Base-by-base conservation (phyloP, 805 yeast species). In the Metschnikowia rubicola region DNA sequence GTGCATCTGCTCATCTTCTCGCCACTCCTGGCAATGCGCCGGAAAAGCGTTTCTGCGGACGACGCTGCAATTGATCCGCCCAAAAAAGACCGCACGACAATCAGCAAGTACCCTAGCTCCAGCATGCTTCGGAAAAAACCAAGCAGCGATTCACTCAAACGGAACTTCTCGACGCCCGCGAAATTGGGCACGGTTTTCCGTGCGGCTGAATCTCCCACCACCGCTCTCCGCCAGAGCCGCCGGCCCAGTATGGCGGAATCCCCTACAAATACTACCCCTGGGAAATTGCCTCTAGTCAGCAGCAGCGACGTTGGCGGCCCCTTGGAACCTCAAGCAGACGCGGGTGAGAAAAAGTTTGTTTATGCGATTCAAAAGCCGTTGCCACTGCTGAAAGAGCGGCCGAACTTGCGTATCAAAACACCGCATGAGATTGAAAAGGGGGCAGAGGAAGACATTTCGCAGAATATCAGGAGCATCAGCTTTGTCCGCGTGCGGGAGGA, bases 401-500 rank as follows among this genome's bases (percentile, higher is more conserved):
- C 48, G 5, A 39, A 30, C n/a, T 21, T 45, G 8, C 37, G 41
- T 11, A 21, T 30, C 8, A 43, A 37, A 30, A 12, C 28, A 13
- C n/a, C 37, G 10, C 30, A 12, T 17, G 45, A 41, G 4, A 10
- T 12, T 7, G 39, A 30, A 11, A 31, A 15, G 6, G 26, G 8
- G 13, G n/a, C 10, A 19, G 41, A 41, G 28, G 51, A 48, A 6
- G 37, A 13, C 10, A 28, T 19, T 34, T 36, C 46, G 10, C 40
- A 37, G 6, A 51, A 52, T n/a, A 53, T 54, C 28, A 43, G 51
- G 35, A 53, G 56, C 32, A 54, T 54, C 36, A 54, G 57, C 34
- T 54, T 54, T 33, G 54, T 56, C 6, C 32, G 58, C 9, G 50
- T 54, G 11, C 37, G 58, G 10, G 58, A 53, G 30, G 56, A 50